These are phyloP conservation scores for Acephala macrosclerotiorum DNA, from an alignment of 2,329 filamentous ascomycete species.

Conservation along the genomic window DNA sequence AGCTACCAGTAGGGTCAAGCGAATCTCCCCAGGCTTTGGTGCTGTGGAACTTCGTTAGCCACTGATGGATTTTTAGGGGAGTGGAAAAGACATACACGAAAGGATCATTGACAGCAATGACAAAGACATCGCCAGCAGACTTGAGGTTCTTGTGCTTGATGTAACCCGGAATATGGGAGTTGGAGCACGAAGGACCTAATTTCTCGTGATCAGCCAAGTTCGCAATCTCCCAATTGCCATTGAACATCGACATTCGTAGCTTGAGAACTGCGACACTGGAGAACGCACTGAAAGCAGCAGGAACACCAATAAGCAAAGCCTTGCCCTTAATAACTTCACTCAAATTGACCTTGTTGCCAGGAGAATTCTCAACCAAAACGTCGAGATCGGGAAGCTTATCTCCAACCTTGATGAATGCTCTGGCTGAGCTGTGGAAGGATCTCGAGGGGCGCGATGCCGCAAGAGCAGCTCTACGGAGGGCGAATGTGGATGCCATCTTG, in stretches of 20 bases:
- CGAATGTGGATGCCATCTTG: conserved; percentile 37
- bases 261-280: too few species aligned
- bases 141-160: conserved; percentile 81
- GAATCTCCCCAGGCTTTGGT: conserved; percentile 89
- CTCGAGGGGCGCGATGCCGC: conserved; percentile 27
- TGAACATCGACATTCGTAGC: too few species aligned
- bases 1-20: conserved; percentile 77
- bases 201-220: conserved; percentile 7
- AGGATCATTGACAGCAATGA: conserved; percentile 91
- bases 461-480: conserved; percentile 35
- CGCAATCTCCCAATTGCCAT: background rate
- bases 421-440: conserved; percentile 69
- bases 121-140: conserved; percentile 83
- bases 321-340: conserved; percentile 75
- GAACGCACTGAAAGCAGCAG: conserved; percentile 73
- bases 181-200: conserved; percentile 66
- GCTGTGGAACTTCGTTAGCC: conserved; percentile 50
- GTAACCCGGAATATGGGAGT: conserved; percentile 83
- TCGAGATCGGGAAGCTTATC: conserved; percentile 81
- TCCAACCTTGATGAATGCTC: conserved; percentile 74
- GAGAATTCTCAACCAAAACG: conserved; percentile 83
- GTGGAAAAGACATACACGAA: conserved; percentile 76
- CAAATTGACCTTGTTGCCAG: conserved; percentile 90
- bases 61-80: background rate
- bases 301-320: conserved; percentile 85